Evolutionary conservation across 345 rosid genomes (phyloP), one percentile per base, ranked within the genome.

Genomic region (Trapa incisa): DNA sequence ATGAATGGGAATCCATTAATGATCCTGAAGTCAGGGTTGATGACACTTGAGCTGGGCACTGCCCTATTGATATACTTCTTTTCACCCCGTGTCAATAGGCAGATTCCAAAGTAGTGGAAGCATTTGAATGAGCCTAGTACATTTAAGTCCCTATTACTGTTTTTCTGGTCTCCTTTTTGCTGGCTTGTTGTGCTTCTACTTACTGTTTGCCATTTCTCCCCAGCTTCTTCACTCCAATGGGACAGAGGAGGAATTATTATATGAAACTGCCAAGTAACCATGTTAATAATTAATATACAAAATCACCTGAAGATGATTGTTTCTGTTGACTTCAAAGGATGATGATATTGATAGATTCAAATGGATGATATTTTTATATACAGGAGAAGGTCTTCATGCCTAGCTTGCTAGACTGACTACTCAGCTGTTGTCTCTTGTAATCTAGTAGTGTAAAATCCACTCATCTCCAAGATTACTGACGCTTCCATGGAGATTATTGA

Each of bases 71-170:
- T 42, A 39, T 37, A 13, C 39, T 47, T 3, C 47, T 37, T 37
- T 62, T 47, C 60, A 45, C 16, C 32, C 56, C 29, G 29, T 65
- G 38, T 65, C 36, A 61, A 58, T 13, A 48, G 78, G 85, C 83
- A 70, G 83, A 93, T 80, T 81, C 87, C 35, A 87, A 87, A 87
- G 98, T 84, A 60, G 87, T 93, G 90, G 89, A 86, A 83, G 97
- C 98, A 6, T 93, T 81, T 15, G 97, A 93, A 72, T 86, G 73
- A 80, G 84, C 48, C 72, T 88, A 94, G 97, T 88, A 84, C 1
- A 78, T 56, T 15, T 57, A 63, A n/a, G 52, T 29, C 13, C 2
- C 16, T 56, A 52, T 37, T 15, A 48, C 1, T 52, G 10, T 13
- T 13, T 66, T 37, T 38, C 13, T 37, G 3, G 36, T 70, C 39